phyloP scores from a whole-genome alignment of 2,329 filamentous ascomycete genomes.

The Diaporthe longicolla region DNA sequence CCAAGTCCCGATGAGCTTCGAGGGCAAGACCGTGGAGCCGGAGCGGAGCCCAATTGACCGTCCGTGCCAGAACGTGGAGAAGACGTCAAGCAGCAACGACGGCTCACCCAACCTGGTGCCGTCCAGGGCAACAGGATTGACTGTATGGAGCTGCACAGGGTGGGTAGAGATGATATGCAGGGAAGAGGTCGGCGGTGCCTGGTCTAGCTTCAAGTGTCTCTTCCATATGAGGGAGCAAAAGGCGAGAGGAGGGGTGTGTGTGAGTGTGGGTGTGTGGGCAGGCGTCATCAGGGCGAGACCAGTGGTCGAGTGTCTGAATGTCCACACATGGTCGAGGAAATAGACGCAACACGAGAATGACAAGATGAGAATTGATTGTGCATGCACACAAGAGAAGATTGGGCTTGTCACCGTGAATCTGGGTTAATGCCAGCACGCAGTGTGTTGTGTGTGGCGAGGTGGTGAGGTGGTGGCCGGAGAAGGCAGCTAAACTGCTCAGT shows the following conservation, averaged over 20 bases:
- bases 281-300: constrained; percentile 29
- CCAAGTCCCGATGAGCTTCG: constrained; percentile 32
- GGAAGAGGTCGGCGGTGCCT: not conserved
- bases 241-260: not conserved
- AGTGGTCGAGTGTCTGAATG: constrained; percentile 12
- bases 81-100: not conserved
- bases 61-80: constrained; percentile 36
- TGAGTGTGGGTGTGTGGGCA: not conserved
- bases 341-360: constrained; percentile 12
- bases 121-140: not conserved
- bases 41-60: constrained; percentile 38
- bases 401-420: not conserved
- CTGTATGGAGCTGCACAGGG: constrained; percentile 16
- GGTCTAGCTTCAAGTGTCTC: not conserved
- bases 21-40: constrained; percentile 35
- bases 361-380: not conserved
- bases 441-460: not conserved
- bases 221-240: not conserved
- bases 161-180: not conserved
- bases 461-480: not conserved
- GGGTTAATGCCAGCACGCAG: not conserved
- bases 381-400: not conserved
- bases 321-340: constrained; percentile 21
- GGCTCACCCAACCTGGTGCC: constrained; percentile 8
- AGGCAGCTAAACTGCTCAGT: not conserved